Percentiles rank a stretch among this genome's conserved stretches.
These are phyloP conservation scores for Colletotrichum cuscutae DNA, from an alignment of 2,329 filamentous ascomycete species.

Conservation along the genomic window DNA sequence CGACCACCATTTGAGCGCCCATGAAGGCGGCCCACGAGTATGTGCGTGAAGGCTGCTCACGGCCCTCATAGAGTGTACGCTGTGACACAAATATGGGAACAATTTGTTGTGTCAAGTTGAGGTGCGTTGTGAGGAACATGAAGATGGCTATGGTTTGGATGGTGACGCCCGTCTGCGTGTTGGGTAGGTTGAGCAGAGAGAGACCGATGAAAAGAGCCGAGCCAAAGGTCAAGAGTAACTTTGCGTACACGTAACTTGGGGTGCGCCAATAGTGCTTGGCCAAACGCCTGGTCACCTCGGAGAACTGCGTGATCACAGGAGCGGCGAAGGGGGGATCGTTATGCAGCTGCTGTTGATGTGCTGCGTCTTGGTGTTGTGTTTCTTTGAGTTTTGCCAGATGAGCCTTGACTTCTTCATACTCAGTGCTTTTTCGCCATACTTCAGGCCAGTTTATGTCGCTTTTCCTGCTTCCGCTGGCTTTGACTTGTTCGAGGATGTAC, in stretches of 20 bases:
- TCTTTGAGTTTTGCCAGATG: slow-evolving; percentile 42
- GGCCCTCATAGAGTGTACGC: slow-evolving; percentile 73
- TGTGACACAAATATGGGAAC: slow-evolving; percentile 76
- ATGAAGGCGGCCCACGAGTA: slow-evolving; percentile 76
- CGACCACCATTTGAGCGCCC: slow-evolving; percentile 71
- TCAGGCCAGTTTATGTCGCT: slow-evolving; percentile 55
- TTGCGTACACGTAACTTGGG: slow-evolving; percentile 79
- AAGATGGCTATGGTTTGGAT: slow-evolving; percentile 79
- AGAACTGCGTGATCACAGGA: slow-evolving; percentile 69
- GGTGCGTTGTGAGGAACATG: slow-evolving; percentile 78
- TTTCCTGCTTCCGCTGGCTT: slow-evolving; percentile 61
- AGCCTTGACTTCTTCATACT: slow-evolving; percentile 44
- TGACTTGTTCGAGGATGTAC: slow-evolving; percentile 67
- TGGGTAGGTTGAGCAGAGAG: slow-evolving; percentile 70
- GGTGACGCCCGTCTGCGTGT: slow-evolving; percentile 72
- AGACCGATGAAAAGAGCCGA: slow-evolving; percentile 70
- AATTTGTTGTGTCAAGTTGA: slow-evolving; percentile 69
- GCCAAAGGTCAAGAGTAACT: slow-evolving; percentile 66
- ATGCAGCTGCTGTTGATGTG: slow-evolving; percentile 46
- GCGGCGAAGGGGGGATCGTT: slow-evolving; percentile 68
- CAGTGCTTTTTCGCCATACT: slow-evolving; percentile 48
- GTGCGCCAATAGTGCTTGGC: slow-evolving; percentile 84
- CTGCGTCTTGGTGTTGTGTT: neutral
- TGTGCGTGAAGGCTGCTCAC: slow-evolving; percentile 71
- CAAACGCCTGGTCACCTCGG: slow-evolving; percentile 69